These are phyloP conservation scores for Epichloe brachyelytri DNA, from an alignment of 2,329 filamentous ascomycete genomes.

Conservation along the genomic window DNA sequence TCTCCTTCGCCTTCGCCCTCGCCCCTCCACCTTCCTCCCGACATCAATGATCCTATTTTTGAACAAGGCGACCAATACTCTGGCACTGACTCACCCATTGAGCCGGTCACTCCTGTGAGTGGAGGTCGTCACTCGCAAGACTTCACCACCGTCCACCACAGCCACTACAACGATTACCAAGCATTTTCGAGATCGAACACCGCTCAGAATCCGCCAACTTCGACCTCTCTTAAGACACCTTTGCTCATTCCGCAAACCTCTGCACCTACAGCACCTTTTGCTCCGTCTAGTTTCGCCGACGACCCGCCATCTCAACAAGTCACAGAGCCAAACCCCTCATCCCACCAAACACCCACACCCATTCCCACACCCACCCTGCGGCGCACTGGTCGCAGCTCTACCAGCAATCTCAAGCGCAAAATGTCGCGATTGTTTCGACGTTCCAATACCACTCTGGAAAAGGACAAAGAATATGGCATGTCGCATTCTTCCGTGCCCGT, in stretches of 20 bases:
- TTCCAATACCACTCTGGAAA: constrained; percentile 22
- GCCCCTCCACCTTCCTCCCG: constrained; percentile 34
- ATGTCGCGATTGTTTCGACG: constrained; percentile 38
- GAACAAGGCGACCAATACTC: constrained; percentile 44
- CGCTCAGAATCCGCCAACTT: constrained; percentile 6
- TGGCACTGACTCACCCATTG: constrained; percentile 44
- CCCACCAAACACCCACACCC: constrained; percentile 6
- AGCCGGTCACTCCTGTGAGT: constrained; percentile 50
- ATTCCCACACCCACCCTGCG: constrained; percentile 20
- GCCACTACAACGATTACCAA: constrained; percentile 17
- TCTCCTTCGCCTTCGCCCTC: constrained; percentile 12
- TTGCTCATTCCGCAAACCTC: constrained; percentile 6
- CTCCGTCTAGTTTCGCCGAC: background rate
- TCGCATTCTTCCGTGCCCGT: constrained; percentile 8
- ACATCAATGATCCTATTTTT: constrained; percentile 38
- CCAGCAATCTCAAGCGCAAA: constrained; percentile 34
- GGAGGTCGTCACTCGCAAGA: constrained; percentile 42
- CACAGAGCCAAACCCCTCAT: constrained; percentile 4
- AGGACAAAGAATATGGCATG: constrained; percentile 13
- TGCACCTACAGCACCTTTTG: background rate
- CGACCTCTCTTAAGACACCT: constrained; percentile 6
- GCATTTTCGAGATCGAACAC: constrained; percentile 12
- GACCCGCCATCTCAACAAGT: background rate
- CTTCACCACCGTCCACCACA: constrained; percentile 29
- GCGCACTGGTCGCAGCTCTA: constrained; percentile 28